These are phyloP conservation scores for Cicer cuneatum DNA, from an alignment of 306 rosid genomes.

Conservation along the genomic window DNA sequence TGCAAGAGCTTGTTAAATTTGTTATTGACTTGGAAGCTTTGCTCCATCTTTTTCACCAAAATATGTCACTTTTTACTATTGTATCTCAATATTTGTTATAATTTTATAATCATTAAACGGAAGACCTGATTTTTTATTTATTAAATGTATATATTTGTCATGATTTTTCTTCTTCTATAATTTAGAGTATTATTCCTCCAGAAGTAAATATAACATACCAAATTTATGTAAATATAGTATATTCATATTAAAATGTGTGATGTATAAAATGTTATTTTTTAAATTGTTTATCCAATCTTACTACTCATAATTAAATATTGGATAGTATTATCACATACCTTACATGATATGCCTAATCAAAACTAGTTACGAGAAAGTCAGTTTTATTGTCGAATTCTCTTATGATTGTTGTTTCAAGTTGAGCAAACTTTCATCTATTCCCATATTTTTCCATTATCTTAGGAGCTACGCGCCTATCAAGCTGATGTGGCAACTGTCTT, in stretches of 20 bases:
- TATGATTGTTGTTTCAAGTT: constrained; percentile 38
- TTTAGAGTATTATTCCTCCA: not conserved
- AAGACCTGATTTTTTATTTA: constrained; percentile 2
- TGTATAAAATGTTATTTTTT: not conserved
- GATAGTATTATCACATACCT: constrained; percentile 1
- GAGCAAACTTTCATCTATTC: constrained; percentile 38
- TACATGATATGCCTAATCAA: constrained; percentile 10
- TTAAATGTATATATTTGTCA: constrained; percentile 10
- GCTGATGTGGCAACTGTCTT: constrained; percentile 93
- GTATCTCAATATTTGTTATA: not conserved
- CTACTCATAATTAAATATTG: not conserved
- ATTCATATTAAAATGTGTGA: constrained; percentile 5
- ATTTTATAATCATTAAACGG: constrained; percentile 3
- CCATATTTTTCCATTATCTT: constrained; percentile 37
- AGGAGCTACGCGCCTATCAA: constrained; percentile 99
- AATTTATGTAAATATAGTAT: constrained; percentile 4
- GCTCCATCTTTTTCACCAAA: not conserved
- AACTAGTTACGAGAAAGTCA: constrained; percentile 37
- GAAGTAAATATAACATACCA: constrained; percentile 1
- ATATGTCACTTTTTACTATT: not conserved
- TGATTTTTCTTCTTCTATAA: not conserved
- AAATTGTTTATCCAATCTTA: constrained; percentile 1
- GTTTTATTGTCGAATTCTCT: constrained; percentile 16
- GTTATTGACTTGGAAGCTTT: not conserved
- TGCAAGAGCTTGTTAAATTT: not conserved